Evolutionary conservation across 805 yeast species (phyloP).

Genomic region (Osmozyma mogii): DNA sequence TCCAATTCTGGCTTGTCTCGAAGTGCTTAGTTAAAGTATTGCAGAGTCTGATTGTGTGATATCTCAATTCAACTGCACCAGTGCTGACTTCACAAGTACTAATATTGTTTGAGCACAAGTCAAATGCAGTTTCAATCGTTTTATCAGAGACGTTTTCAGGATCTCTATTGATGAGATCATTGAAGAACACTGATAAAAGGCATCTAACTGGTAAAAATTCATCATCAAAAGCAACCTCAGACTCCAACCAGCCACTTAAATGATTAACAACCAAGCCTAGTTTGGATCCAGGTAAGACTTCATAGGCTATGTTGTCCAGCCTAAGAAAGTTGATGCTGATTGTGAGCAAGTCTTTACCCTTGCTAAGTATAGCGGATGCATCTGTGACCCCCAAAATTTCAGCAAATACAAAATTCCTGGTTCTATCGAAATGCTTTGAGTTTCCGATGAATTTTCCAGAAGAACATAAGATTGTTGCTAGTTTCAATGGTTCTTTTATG

Average conservation of each 20-base stretch:
- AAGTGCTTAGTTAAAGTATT: conserved; percentile 14
- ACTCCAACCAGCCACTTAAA: conserved; percentile 50
- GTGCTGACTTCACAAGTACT: conserved; percentile 32
- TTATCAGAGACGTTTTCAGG: conserved; percentile 18
- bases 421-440: conserved; percentile 36
- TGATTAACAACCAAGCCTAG: conserved; percentile 52
- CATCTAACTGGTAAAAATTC: conserved; percentile 46
- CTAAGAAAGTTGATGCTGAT: conserved; percentile 37
- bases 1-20: conserved; percentile 12
- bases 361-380: conserved; percentile 27
- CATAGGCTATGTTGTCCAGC: conserved; percentile 22
- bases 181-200: conserved; percentile 41
- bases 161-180: conserved; percentile 11
- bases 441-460: conserved; percentile 29
- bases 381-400: conserved; percentile 52
- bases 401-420: conserved; percentile 56
- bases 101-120: conserved; percentile 37
- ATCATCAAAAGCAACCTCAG: conserved; percentile 52
- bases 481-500: conserved; percentile 23
- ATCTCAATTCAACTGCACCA: conserved; percentile 37
- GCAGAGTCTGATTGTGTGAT: conserved; percentile 39
- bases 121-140: conserved; percentile 28
- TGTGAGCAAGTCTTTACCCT: conserved; percentile 41
- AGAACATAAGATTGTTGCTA: conserved; percentile 23
- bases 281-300: conserved; percentile 57